Base-by-base conservation (phyloP, 805 yeast species). In the Kodamaea hsintzibuensis region DNA sequence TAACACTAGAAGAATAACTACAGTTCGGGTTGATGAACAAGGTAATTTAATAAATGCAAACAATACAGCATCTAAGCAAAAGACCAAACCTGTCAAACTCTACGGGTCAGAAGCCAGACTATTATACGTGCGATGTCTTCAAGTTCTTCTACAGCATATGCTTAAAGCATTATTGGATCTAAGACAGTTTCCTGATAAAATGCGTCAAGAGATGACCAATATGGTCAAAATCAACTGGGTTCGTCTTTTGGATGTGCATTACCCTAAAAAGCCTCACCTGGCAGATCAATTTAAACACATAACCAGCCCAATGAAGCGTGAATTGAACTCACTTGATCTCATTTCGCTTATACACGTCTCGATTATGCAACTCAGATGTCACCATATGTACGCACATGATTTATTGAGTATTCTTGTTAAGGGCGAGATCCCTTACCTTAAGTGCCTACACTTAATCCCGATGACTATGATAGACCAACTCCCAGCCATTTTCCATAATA, bases 1-100 rank as follows among this genome's bases (percentile, higher is more conserved):
- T 8, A 72, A 75, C 10, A 83, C 90, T 4, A 76, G 82, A 62
- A 73, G 89, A 53, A 63, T 87, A 25, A 82, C 80, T 49, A 70
- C 83, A 13, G 59, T 58, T 25, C 37, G 39, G 3, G 18, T 54
- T 14, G 61, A 58, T 22, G 56, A 42, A n/a, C 17, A 52, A 19
- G 61, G 61, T 2, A 42, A 49, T 40, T 42, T 54, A 18, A 17
- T 42, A 16, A 42, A 51, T 10, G 43, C 52, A 9, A 51, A 39
- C 8, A 42, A 19, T 3, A 43, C 55, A 7, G 51, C 52, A 9
- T 43, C 46, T 25, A 42, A 43, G 40, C 46, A 33, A 10, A 12
- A 27, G 9, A 2, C 45, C 4, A 50, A 43, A 44, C 30, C 49
- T 6, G 12, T 50, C 12, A 51, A 47, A 19, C 59, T 77, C 16